These are phyloP conservation scores for Pulveroboletus sp. DNA, from an alignment of 1,284 basidiomycete species.

Conservation along the genomic window DNA sequence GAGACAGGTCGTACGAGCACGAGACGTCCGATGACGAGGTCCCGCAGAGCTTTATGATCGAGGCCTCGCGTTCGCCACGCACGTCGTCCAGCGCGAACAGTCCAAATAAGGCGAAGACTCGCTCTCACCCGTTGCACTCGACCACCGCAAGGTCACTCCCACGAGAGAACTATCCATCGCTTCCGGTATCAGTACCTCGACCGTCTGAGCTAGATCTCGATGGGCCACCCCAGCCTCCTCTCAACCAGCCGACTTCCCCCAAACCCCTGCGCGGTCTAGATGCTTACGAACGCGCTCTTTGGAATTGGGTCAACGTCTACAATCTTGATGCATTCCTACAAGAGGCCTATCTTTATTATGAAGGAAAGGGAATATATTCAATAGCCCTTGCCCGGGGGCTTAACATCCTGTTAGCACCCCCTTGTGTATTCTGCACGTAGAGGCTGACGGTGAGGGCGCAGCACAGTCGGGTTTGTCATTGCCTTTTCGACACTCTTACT, in stretches of 20 bases:
- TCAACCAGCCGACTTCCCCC: slow-evolving; percentile 31
- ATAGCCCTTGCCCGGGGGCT: slow-evolving; percentile 86
- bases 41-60: slow-evolving; percentile 80
- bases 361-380: slow-evolving; percentile 93
- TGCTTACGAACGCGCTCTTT: slow-evolving; percentile 86
- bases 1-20: slow-evolving; percentile 53
- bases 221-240: slow-evolving; percentile 20
- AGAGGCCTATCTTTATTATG: slow-evolving; percentile 94
- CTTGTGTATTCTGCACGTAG: slow-evolving; percentile 12
- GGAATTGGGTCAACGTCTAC: slow-evolving; percentile 99
- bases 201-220: slow-evolving; percentile 59
- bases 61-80: slow-evolving; percentile 41
- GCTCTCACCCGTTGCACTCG: slow-evolving; percentile 46
- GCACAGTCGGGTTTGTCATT: slow-evolving; percentile 96
- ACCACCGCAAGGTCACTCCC: slow-evolving; percentile 42
- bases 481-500: slow-evolving; percentile 94
- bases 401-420: slow-evolving; percentile 80
- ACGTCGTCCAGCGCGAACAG: slow-evolving; percentile 30
- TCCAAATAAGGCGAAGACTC: slow-evolving; percentile 38
- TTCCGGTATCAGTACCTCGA: slow-evolving; percentile 49
- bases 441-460: slow-evolving; percentile 38
- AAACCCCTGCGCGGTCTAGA: slow-evolving; percentile 70
- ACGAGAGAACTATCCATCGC: slow-evolving; percentile 36
- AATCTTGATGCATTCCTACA: slow-evolving; percentile 94
- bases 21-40: slow-evolving; percentile 76